Conservation (phyloP, 2,329 filamentous ascomycete genomes). For the Camillea tinctor region DNA sequence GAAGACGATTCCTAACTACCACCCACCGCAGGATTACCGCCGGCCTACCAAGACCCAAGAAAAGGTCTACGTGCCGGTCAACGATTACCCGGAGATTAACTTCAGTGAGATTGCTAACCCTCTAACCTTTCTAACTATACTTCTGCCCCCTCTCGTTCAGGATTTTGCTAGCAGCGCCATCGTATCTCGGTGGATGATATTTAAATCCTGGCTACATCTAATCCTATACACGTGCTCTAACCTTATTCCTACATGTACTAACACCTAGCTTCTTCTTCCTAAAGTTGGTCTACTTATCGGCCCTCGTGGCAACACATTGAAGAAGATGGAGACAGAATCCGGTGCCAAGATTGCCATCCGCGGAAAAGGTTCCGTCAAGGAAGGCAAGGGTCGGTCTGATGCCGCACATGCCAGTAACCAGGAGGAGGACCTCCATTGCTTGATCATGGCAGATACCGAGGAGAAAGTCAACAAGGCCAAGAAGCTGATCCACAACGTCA, state of each 20-base stretch:
- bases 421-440: constrained; percentile 97
- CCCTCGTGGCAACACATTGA: constrained; percentile 98
- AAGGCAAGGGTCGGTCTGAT: constrained; percentile 98
- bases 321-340: constrained; percentile 99
- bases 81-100: constrained; percentile 99
- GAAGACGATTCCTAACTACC: constrained; percentile 99
- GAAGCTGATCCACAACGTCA: constrained; percentile 96
- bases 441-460: constrained; percentile 99
- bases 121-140: constrained; percentile 74
- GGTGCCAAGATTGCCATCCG: constrained; percentile 98
- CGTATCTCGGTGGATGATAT: constrained; percentile 32
- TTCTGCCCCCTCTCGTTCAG: constrained; percentile 39
- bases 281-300: constrained; percentile 99
- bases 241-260: constrained; percentile 62
- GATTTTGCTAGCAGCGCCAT: constrained; percentile 46
- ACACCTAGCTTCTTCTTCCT: constrained; percentile 82
- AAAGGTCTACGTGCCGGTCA: constrained; percentile 99
- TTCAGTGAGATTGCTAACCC: constrained; percentile 99
- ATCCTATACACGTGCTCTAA: constrained; percentile 38
- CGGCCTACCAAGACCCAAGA: constrained; percentile 99
- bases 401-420: constrained; percentile 99
- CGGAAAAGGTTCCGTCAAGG: constrained; percentile 98
- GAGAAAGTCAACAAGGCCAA: constrained; percentile 99
- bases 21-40: constrained; percentile 96
- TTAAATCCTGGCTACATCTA: constrained; percentile 33